A percentile compares a stretch with the other conserved stretches of the same genome.
Evolutionary conservation across 169 alveolate species (phyloP).

Genomic region (Theileria equi): DNA sequence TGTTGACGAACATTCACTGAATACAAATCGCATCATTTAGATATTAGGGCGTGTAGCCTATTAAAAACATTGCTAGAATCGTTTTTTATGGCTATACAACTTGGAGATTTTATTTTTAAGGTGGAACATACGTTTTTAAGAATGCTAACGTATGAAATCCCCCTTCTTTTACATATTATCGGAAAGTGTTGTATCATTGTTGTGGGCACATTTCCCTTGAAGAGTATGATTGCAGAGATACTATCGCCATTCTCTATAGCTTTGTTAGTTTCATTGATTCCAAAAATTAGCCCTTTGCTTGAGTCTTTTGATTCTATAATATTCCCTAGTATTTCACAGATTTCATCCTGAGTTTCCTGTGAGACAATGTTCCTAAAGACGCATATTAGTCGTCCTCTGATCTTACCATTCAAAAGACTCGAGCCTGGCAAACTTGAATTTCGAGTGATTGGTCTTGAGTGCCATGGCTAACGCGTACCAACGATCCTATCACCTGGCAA

Average conservation of each 20-base stretch:
- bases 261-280: constrained; percentile 21
- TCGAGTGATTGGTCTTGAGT: neutral
- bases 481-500: neutral
- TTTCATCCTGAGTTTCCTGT: neutral
- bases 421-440: constrained; percentile 18
- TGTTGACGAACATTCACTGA: constrained; percentile 70
- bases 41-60: too few relatives aligned
- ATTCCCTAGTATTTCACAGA: neutral
- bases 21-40: too few relatives aligned
- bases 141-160: constrained; percentile 7
- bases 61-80: too few relatives aligned
- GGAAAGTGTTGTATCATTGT: constrained; percentile 22
- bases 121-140: neutral
- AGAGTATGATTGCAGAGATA: constrained; percentile 21
- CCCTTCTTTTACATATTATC: constrained; percentile 1
- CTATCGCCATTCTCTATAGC: constrained; percentile 29
- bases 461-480: too few relatives aligned
- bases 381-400: constrained; percentile 51
- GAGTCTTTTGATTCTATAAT: neutral
- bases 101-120: neutral
- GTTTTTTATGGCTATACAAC: neutral
- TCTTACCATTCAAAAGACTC: constrained; percentile 20
- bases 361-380: constrained; percentile 24
- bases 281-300: constrained; percentile 17
- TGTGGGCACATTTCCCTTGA: constrained; percentile 26